Evolutionary conservation across 208 protist species (phyloP).

Genomic region (Herpetomonas muscarum): DNA sequence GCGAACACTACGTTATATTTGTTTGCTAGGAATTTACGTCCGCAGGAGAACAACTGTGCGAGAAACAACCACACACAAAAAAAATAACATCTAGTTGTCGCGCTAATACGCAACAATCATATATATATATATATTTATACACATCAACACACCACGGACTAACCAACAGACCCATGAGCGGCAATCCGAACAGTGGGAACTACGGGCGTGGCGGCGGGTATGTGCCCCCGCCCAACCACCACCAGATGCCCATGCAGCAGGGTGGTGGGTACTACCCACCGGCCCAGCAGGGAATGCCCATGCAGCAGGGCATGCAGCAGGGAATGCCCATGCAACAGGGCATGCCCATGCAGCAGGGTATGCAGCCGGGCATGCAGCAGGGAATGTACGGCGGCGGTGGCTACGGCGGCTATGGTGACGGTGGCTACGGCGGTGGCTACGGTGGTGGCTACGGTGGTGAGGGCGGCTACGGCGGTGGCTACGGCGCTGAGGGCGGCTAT

Average conservation of each 20-base stretch:
- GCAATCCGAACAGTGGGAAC: no score
- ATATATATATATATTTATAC: no score
- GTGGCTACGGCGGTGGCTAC: background rate
- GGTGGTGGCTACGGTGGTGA: background rate
- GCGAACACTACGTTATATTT: no score
- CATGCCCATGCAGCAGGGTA: background rate
- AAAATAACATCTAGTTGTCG: no score
- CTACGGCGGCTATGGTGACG: background rate
- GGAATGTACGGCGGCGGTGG: background rate
- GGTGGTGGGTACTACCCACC: background rate
- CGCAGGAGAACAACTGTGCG: no score
- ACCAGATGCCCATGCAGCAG: background rate
- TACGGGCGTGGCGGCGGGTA: background rate
- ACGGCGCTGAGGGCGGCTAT: conserved; percentile 11
- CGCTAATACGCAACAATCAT: no score
- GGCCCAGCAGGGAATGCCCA: background rate
- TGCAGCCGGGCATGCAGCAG: background rate
- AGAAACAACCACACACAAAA: no score
- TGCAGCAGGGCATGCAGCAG: conserved; percentile 6
- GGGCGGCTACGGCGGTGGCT: conserved; percentile 4
- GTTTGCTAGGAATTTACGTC: no score
- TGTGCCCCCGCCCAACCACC: conserved; percentile 8
- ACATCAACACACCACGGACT: no score
- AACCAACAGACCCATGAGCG: no score
- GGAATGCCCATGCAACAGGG: background rate